Percentiles rank a stretch among this genome's conserved stretches.
These are phyloP conservation scores for Agaricales sp. DNA, from an alignment of 1,284 basidiomycete species.

Conservation along the genomic window DNA sequence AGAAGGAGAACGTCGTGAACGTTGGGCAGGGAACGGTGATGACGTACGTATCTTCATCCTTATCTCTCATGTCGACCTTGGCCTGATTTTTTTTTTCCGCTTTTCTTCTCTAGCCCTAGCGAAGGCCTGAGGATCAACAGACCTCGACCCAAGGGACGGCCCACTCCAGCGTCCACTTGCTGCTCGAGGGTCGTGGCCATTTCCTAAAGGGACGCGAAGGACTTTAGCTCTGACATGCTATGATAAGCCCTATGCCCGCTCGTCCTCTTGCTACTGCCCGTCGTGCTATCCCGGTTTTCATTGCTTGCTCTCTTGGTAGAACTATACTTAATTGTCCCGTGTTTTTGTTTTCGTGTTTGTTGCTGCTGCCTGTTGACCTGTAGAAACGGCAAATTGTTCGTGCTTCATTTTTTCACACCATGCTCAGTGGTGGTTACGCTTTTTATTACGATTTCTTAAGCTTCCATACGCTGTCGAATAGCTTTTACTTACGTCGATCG, in stretches of 20 bases:
- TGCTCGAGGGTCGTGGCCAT: neutral
- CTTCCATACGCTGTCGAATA: no score
- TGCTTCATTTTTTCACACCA: neutral
- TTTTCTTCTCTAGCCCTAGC: no score
- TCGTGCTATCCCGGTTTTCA: no score
- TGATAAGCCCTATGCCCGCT: neutral
- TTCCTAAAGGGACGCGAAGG: no score
- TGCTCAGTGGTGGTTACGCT: neutral
- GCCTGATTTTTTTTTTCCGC: neutral
- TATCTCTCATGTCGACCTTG: neutral
- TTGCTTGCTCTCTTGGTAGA: no score
- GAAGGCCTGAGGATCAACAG: neutral
- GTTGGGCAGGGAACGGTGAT: slow-evolving; percentile 30
- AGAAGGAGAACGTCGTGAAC: slow-evolving; percentile 47
- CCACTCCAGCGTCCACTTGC: neutral
- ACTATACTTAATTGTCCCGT: neutral
- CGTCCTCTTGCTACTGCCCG: no score
- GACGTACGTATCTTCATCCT: slow-evolving; percentile 32
- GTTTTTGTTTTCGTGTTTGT: neutral
- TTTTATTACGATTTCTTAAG: no score
- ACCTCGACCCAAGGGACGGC: neutral
- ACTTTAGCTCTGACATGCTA: neutral
- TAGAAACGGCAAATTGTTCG: neutral
- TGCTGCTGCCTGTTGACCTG: neutral
- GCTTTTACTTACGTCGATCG: no score